Evolutionary conservation across 2,329 filamentous ascomycete genomes (phyloP).

Genomic region (Colletotrichum brevisporum): DNA sequence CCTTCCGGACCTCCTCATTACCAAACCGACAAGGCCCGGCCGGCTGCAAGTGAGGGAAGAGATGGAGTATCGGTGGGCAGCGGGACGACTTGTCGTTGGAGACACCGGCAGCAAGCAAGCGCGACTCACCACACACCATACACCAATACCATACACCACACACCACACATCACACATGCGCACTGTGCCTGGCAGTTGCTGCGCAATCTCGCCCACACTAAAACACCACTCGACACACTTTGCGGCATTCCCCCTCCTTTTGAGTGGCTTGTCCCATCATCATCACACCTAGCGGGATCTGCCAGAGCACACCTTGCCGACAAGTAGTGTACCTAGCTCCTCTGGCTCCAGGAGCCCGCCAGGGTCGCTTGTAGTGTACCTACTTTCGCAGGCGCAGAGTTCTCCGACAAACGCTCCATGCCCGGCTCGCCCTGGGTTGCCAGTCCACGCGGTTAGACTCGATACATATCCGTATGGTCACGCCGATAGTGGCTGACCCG

Average conservation of each 20-base stretch:
- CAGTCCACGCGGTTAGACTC: conserved; percentile 28
- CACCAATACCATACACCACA: neutral
- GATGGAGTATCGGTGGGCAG: conserved; percentile 9
- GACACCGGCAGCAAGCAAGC: neutral
- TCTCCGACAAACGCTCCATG: conserved; percentile 30
- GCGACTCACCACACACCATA: conserved; percentile 5
- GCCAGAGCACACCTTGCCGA: conserved; percentile 19
- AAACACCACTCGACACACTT: conserved; percentile 40
- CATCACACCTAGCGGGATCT: conserved; percentile 24
- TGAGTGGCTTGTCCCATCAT: conserved; percentile 39
- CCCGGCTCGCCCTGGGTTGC: conserved; percentile 33
- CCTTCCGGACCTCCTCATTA: conserved; percentile 9
- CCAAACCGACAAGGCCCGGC: conserved; percentile 9
- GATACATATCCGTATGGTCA: conserved; percentile 16
- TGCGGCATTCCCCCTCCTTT: conserved; percentile 35
- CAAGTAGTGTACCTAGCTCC: conserved; percentile 1
- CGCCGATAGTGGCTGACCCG: conserved; percentile 23
- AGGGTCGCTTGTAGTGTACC: too few species aligned
- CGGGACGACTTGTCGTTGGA: neutral
- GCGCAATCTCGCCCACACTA: conserved; percentile 37
- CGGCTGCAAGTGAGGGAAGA: conserved; percentile 4
- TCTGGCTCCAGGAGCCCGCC: too few species aligned
- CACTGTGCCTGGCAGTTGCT: conserved; percentile 34
- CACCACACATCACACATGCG: neutral
- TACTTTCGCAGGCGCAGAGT: conserved; percentile 13